These are phyloP conservation scores for Geosmithia putterillii DNA, from an alignment of 2,329 filamentous ascomycete species.

Conservation along the genomic window DNA sequence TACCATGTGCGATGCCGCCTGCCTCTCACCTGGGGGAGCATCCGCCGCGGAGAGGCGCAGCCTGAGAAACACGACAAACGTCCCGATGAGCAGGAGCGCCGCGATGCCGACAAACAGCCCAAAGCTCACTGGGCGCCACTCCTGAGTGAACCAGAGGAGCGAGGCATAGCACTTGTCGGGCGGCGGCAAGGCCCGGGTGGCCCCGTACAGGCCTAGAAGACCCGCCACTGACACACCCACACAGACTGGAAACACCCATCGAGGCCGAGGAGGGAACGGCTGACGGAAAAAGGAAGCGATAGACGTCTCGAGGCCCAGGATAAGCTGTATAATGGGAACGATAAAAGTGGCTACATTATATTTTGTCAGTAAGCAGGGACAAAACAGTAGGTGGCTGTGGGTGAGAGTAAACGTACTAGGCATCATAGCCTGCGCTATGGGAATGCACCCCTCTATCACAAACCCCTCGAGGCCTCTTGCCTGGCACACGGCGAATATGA, in stretches of 20 bases:
- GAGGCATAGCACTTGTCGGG: conserved; percentile 53
- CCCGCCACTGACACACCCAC: conserved; percentile 36
- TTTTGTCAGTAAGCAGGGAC: no score
- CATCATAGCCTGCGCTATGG: conserved; percentile 45
- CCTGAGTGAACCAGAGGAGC: conserved; percentile 54
- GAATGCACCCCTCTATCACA: conserved; percentile 37
- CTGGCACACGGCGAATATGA: conserved; percentile 44
- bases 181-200: conserved; percentile 41
- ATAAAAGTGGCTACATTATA: conserved; percentile 46
- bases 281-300: conserved; percentile 39
- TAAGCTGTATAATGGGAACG: conserved; percentile 50
- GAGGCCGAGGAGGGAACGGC: conserved; percentile 45
- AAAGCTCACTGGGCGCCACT: conserved; percentile 46
- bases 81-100: conserved; percentile 35
- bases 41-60: conserved; percentile 28
- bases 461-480: conserved; percentile 39
- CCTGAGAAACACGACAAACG: conserved; percentile 42
- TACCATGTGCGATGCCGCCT: conserved; percentile 56
- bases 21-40: conserved; percentile 33
- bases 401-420: conserved; percentile 40
- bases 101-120: conserved; percentile 37
- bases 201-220: conserved; percentile 42
- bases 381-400: neutral
- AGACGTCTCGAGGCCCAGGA: conserved; percentile 52
- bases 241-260: conserved; percentile 48